phyloP scores from a whole-genome alignment of 2,329 filamentous ascomycete genomes.

The Escovopsis sp. region DNA sequence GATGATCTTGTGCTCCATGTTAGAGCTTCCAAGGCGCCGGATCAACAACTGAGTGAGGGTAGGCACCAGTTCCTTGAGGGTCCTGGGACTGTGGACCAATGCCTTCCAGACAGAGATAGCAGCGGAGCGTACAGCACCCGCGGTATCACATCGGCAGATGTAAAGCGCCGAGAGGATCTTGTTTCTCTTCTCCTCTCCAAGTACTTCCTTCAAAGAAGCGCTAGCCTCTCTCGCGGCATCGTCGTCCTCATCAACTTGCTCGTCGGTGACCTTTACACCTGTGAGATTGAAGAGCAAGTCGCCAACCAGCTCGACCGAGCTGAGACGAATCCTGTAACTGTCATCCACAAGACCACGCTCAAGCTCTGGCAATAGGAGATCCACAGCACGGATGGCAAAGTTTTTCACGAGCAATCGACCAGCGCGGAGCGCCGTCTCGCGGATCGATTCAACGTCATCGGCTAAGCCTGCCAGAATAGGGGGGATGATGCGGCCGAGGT shows the following conservation, averaged over 20 bases:
- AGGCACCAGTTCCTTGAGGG: slow-evolving; percentile 87
- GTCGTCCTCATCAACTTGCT: slow-evolving; percentile 68
- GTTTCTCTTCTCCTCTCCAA: slow-evolving; percentile 92
- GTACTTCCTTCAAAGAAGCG: slow-evolving; percentile 80
- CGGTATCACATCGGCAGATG: slow-evolving; percentile 94
- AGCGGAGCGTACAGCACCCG: slow-evolving; percentile 74
- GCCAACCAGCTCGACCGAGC: slow-evolving; percentile 92
- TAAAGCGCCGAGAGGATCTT: slow-evolving; percentile 95
- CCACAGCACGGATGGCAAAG: slow-evolving; percentile 88
- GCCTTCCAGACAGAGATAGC: slow-evolving; percentile 92
- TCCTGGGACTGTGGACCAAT: slow-evolving; percentile 78
- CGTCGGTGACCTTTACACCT: slow-evolving; percentile 69
- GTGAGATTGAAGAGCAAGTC: slow-evolving; percentile 96
- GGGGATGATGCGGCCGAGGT: slow-evolving; percentile 88
- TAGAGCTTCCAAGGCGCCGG: slow-evolving; percentile 80
- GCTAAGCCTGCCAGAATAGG: slow-evolving; percentile 88
- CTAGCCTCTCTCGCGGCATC: slow-evolving; percentile 69
- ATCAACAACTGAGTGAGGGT: slow-evolving; percentile 93
- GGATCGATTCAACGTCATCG: slow-evolving; percentile 90
- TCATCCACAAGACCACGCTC: slow-evolving; percentile 95
- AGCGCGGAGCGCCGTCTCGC: slow-evolving; percentile 88
- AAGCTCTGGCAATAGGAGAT: slow-evolving; percentile 83
- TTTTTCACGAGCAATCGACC: slow-evolving; percentile 95
- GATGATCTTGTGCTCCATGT: slow-evolving; percentile 98
- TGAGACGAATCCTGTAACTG: slow-evolving; percentile 93